A percentile compares a stretch with the other conserved stretches of the same genome.
Conservation (phyloP, 371 early-diverging fungal species). For the Rhizopus delemar region DNA sequence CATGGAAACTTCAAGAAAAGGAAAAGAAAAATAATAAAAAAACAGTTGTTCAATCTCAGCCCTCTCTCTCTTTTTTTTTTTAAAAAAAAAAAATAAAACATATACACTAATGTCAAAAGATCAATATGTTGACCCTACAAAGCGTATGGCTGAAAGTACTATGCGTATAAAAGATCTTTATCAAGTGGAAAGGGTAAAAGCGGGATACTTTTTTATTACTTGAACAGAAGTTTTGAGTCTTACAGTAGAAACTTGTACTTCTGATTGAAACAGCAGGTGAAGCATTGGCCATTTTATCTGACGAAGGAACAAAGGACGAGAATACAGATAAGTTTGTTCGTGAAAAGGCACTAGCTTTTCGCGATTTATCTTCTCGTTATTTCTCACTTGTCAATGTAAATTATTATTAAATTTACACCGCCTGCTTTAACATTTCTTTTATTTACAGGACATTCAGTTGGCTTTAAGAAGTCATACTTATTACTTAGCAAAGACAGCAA, state of each 20-base stretch:
- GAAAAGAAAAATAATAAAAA: constrained; percentile 8
- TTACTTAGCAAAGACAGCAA: constrained; percentile 38
- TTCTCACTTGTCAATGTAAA: constrained; percentile 47
- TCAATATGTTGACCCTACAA: constrained; percentile 21
- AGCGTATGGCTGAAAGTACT: constrained; percentile 42
- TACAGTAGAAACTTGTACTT: constrained; percentile 41
- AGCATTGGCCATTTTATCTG: constrained; percentile 37
- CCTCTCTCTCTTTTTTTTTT: not conserved
- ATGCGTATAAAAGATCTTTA: constrained; percentile 44
- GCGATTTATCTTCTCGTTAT: constrained; percentile 36
- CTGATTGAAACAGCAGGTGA: constrained; percentile 48
- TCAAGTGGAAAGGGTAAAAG: constrained; percentile 42
- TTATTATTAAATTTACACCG: not conserved
- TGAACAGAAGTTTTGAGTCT: no score
- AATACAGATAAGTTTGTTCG: constrained; percentile 32
- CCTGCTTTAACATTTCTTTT: not conserved
- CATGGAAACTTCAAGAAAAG: constrained; percentile 14
- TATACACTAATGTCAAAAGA: constrained; percentile 10
- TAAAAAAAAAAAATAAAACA: not conserved
- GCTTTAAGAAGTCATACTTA: constrained; percentile 42
- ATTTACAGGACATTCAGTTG: constrained; percentile 42
- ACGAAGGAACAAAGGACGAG: constrained; percentile 33
- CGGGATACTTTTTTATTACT: not conserved
- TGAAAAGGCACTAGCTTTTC: constrained; percentile 30
- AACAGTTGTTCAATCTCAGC: not conserved